phyloP scores from a whole-genome alignment of 139 green algal species.

The Coelastrella sp. region DNA sequence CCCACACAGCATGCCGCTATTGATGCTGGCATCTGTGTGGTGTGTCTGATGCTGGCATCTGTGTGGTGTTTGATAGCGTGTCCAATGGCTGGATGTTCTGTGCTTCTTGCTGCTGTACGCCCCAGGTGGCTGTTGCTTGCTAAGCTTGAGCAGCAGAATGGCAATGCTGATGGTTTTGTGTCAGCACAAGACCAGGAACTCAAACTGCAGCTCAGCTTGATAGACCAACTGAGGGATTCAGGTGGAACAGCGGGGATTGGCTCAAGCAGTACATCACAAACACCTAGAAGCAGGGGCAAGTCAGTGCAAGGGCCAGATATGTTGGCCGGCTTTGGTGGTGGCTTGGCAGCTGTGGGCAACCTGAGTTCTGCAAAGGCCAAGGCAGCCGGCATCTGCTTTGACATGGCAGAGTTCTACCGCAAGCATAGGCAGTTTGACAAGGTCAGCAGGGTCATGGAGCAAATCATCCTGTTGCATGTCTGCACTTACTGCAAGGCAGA shows the following conservation, averaged over 20 bases:
- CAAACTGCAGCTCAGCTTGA: constrained; percentile 60
- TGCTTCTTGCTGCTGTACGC: too few relatives aligned
- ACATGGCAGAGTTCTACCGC: constrained; percentile 66
- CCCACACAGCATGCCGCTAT: constrained; percentile 23
- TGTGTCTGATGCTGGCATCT: too few relatives aligned
- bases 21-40: too few relatives aligned
- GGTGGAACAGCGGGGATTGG: constrained; percentile 13
- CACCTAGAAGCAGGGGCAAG: not conserved
- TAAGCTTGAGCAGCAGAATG: constrained; percentile 56
- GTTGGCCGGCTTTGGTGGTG: not conserved
- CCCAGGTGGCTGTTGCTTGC: constrained; percentile 59
- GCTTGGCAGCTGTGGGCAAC: constrained; percentile 42
- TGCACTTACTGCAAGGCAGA: too few relatives aligned
- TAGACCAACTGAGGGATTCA: constrained; percentile 50
- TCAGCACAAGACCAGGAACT: constrained; percentile 53
- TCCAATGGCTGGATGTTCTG: too few relatives aligned
- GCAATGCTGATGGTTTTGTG: constrained; percentile 62
- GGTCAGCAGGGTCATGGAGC: too few relatives aligned
- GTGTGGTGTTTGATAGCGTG: too few relatives aligned
- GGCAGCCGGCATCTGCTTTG: constrained; percentile 73
- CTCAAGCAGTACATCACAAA: not conserved
- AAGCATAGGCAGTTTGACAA: constrained; percentile 58
- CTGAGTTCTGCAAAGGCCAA: constrained; percentile 4
- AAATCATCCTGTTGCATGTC: too few relatives aligned
- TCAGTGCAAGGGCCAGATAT: not conserved